phyloP scores from a whole-genome alignment of 163 green algal genomes.

The Scenedesmus sp. region DNA sequence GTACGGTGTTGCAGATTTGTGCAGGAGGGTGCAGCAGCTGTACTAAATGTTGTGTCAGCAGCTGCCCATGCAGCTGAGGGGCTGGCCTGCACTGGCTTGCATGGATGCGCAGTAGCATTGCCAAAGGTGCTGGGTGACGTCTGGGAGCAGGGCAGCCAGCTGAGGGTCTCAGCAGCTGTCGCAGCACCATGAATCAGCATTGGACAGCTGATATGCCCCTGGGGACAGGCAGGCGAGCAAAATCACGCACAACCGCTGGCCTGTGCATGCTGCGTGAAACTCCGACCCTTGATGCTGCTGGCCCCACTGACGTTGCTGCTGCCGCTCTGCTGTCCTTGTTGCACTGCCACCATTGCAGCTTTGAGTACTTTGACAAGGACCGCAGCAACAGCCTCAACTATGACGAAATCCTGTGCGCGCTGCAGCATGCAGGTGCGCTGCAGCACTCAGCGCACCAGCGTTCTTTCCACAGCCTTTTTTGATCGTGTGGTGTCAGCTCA shows the following conservation, averaged over 20 bases:
- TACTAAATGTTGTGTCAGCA: background rate
- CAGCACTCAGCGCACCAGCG: background rate
- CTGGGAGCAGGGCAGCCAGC: background rate
- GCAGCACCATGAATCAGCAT: too few species aligned
- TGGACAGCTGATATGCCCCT: too few species aligned
- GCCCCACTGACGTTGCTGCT: background rate
- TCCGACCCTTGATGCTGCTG: background rate
- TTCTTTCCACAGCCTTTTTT: background rate
- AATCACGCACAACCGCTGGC: background rate
- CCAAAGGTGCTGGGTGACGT: background rate
- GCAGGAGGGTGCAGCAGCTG: background rate
- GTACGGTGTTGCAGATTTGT: background rate
- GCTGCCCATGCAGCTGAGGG: background rate
- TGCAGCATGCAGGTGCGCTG: slow-evolving; percentile 51
- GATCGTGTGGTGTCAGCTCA: background rate
- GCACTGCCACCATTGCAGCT: slow-evolving; percentile 15
- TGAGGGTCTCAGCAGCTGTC: too few species aligned
- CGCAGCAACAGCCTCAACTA: slow-evolving; percentile 48
- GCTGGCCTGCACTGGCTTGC: background rate
- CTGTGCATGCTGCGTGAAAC: background rate
- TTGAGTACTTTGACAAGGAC: slow-evolving; percentile 64
- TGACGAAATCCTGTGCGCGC: slow-evolving; percentile 55
- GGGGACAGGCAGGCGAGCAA: background rate
- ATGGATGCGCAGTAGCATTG: background rate
- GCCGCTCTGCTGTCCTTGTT: background rate